Evolutionary conservation across 805 yeast genomes (phyloP).

Genomic region (Brettanomyces nanus): DNA sequence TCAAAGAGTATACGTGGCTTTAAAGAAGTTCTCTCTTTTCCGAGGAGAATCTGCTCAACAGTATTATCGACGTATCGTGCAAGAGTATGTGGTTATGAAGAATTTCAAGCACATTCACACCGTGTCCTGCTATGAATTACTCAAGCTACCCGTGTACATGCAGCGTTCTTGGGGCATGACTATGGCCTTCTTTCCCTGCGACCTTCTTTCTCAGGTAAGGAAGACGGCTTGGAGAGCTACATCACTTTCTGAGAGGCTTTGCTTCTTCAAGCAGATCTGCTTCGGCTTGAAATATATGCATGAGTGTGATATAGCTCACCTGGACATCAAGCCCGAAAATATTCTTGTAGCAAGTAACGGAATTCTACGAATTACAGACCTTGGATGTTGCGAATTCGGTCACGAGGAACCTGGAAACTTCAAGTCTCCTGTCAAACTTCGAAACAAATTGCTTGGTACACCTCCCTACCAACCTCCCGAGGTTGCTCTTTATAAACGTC

Average conservation of each 20-base stretch:
- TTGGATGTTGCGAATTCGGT: conserved; percentile 66
- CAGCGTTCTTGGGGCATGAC: conserved; percentile 73
- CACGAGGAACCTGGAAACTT: conserved; percentile 46
- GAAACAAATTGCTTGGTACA: conserved; percentile 56
- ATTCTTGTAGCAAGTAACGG: conserved; percentile 53
- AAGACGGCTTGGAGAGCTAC: conserved; percentile 51
- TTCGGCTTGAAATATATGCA: conserved; percentile 58
- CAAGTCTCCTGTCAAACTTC: conserved; percentile 28
- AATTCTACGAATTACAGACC: conserved; percentile 61
- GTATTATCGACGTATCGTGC: conserved; percentile 55
- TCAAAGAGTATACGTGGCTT: conserved; percentile 43
- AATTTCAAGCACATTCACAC: conserved; percentile 49
- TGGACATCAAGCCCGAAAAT: conserved; percentile 73
- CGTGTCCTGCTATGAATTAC: conserved; percentile 43
- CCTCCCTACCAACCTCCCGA: conserved; percentile 82
- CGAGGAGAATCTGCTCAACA: conserved; percentile 36
- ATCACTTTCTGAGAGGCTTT: conserved; percentile 44
- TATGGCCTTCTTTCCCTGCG: conserved; percentile 57
- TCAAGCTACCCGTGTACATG: conserved; percentile 51
- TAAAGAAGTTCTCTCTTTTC: conserved; percentile 56
- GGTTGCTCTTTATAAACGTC: conserved; percentile 42
- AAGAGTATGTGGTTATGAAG: conserved; percentile 57
- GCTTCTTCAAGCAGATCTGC: conserved; percentile 61
- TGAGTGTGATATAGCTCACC: conserved; percentile 58
- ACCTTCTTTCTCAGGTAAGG: conserved; percentile 46